Percentiles rank a stretch among this genome's conserved stretches.
Conservation (phyloP, 495 filamentous ascomycete genomes). For the Platismatia glauca region DNA sequence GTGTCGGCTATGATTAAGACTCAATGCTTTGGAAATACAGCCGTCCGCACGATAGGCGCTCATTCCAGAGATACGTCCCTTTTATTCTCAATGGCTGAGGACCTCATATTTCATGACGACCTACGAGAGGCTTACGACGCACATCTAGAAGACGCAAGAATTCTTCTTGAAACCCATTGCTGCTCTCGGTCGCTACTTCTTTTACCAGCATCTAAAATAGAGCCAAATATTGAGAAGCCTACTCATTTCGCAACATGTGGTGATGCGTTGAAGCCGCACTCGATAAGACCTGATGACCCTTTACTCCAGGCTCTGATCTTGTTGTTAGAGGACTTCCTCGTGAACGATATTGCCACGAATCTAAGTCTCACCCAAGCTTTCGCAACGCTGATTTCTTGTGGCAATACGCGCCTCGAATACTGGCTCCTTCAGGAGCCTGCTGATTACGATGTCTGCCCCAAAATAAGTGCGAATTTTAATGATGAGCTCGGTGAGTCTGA, state of each 20-base stretch:
- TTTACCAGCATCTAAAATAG: slow-evolving; percentile 6
- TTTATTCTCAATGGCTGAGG: slow-evolving; percentile 60
- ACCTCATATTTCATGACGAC: slow-evolving; percentile 60
- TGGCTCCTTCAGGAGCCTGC: slow-evolving; percentile 78
- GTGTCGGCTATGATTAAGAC: slow-evolving; percentile 62
- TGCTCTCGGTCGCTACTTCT: slow-evolving; percentile 56
- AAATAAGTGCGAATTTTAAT: neutral
- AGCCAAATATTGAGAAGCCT: neutral
- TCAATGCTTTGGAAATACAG: slow-evolving; percentile 46
- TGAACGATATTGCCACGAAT: slow-evolving; percentile 85
- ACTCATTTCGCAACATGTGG: neutral
- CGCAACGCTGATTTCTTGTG: slow-evolving; percentile 72
- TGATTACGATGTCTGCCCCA: slow-evolving; percentile 39
- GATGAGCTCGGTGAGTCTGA: slow-evolving; percentile 2
- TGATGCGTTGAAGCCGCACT: neutral
- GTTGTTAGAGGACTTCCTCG: slow-evolving; percentile 69
- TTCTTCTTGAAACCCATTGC: slow-evolving; percentile 69
- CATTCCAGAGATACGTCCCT: slow-evolving; percentile 72
- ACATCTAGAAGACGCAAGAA: slow-evolving; percentile 70
- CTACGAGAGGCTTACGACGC: slow-evolving; percentile 73
- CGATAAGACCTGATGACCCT: slow-evolving; percentile 49
- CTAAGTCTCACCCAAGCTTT: slow-evolving; percentile 75
- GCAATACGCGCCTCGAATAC: slow-evolving; percentile 70
- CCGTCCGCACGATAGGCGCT: slow-evolving; percentile 62
- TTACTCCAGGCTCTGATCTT: slow-evolving; percentile 61